Evolutionary conservation across 2,329 filamentous ascomycete genomes (phyloP).

Genomic region (Fusarium gaditjirri): DNA sequence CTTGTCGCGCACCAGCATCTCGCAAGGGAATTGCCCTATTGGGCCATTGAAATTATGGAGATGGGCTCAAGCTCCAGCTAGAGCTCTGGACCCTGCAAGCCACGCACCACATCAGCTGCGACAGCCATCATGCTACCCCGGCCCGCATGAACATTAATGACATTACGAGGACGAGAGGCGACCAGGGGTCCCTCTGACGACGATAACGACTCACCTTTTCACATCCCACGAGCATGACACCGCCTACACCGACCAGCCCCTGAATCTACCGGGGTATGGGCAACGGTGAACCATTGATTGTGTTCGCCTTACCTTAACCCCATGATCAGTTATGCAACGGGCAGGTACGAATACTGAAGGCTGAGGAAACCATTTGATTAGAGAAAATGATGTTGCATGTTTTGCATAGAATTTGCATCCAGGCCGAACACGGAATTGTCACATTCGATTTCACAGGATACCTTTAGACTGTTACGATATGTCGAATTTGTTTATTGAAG

Average conservation of each 20-base stretch:
- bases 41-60: constrained; percentile 62
- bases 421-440: constrained; percentile 25
- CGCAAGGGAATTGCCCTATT: constrained; percentile 62
- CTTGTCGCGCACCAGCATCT: constrained; percentile 54
- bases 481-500: constrained; percentile 33
- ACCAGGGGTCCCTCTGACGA: constrained; percentile 42
- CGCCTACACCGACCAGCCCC: constrained; percentile 34
- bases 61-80: constrained; percentile 52
- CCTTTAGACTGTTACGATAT: constrained; percentile 47
- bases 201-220: constrained; percentile 41
- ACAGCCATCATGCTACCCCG: constrained; percentile 28
- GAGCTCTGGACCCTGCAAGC: constrained; percentile 24
- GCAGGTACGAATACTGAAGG: constrained; percentile 1
- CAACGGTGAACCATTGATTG: constrained; percentile 26
- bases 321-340: constrained; percentile 16
- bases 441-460: constrained; percentile 43
- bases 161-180: constrained; percentile 39
- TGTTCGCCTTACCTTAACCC: constrained; percentile 2
- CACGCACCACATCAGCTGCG: constrained; percentile 26
- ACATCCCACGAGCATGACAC: constrained; percentile 37
- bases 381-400: constrained; percentile 40
- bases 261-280: constrained; percentile 17
- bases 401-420: constrained; percentile 42
- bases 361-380: constrained; percentile 34
- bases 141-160: constrained; percentile 42